These are phyloP conservation scores for Incumbomyces lentus DNA, from an alignment of 2,329 filamentous ascomycete genomes.

Conservation along the genomic window DNA sequence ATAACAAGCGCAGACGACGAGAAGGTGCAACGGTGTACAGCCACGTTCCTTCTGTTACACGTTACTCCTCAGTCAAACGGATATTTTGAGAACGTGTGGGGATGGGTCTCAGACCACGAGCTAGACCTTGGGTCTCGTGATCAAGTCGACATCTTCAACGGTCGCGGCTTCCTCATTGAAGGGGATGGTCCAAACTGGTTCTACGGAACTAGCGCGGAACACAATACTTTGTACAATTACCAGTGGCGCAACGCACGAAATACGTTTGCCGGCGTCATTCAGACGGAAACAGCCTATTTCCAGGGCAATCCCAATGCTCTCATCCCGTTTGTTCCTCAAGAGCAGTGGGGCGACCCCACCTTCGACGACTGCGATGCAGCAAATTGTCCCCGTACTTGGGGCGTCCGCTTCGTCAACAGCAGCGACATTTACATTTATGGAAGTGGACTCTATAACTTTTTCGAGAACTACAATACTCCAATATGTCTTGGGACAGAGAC, in stretches of 20 bases:
- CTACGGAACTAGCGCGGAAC: slow-evolving; percentile 55
- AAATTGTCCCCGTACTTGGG: slow-evolving; percentile 45
- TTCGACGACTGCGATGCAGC: slow-evolving; percentile 35
- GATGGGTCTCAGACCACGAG: slow-evolving; percentile 27
- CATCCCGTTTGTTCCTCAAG: slow-evolving; percentile 43
- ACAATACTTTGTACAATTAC: slow-evolving; percentile 61
- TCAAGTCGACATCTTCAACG: slow-evolving; percentile 58
- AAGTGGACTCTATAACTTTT: slow-evolving; percentile 55
- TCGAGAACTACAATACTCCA: slow-evolving; percentile 38
- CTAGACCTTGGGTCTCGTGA: slow-evolving; percentile 20
- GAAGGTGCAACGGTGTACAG: slow-evolving; percentile 22
- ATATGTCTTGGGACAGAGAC: slow-evolving; percentile 26
- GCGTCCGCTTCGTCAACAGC: slow-evolving; percentile 49
- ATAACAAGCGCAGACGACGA: slow-evolving; percentile 20
- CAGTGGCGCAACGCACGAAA: slow-evolving; percentile 51
- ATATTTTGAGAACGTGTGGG: slow-evolving; percentile 28
- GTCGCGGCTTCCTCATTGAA: slow-evolving; percentile 35
- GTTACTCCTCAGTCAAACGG: slow-evolving; percentile 45
- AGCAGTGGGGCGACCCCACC: slow-evolving; percentile 40
- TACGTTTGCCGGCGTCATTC: slow-evolving; percentile 53
- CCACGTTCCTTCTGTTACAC: slow-evolving; percentile 48
- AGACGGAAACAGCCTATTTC: slow-evolving; percentile 63
- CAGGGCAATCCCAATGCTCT: slow-evolving; percentile 54
- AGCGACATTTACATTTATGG: slow-evolving; percentile 50
- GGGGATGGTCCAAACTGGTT: slow-evolving; percentile 43